phyloP scores from a whole-genome alignment of 2,329 filamentous ascomycete species.

The Chrysoporthe deuterocubensis region DNA sequence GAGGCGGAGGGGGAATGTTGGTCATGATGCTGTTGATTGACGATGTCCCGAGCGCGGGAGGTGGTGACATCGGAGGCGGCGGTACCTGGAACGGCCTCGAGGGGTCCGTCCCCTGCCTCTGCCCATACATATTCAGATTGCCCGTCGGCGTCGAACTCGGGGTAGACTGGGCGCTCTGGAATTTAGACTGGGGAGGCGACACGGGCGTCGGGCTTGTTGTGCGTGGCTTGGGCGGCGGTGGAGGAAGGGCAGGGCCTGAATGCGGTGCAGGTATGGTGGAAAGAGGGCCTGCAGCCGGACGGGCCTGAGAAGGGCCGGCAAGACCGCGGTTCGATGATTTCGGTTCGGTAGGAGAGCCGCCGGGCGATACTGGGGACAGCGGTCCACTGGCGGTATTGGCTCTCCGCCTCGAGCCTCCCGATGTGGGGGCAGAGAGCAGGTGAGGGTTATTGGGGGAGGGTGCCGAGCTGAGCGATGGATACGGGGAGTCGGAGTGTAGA shows the following conservation, averaged over 20 bases:
- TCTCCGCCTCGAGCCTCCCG: slow-evolving; percentile 22
- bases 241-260: slow-evolving; percentile 15
- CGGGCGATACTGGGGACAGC: slow-evolving; percentile 25
- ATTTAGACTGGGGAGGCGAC: slow-evolving; percentile 16
- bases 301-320: slow-evolving; percentile 8
- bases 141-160: slow-evolving; percentile 30
- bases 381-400: slow-evolving; percentile 29
- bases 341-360: slow-evolving; percentile 24
- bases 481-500: slow-evolving; percentile 26
- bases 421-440: slow-evolving; percentile 22
- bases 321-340: slow-evolving; percentile 13
- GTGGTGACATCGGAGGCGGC: slow-evolving; percentile 60
- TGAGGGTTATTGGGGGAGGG: slow-evolving; percentile 12
- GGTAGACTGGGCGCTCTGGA: slow-evolving; percentile 16
- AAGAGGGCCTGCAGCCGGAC: slow-evolving; percentile 10
- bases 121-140: slow-evolving; percentile 55
- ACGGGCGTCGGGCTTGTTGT: slow-evolving; percentile 20
- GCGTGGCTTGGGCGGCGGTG: slow-evolving; percentile 19
- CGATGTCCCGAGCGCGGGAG: slow-evolving; percentile 41
- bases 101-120: slow-evolving; percentile 54
- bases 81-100: slow-evolving; percentile 59
- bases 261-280: slow-evolving; percentile 9
- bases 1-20: slow-evolving; percentile 59
- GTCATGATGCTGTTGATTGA: slow-evolving; percentile 52
- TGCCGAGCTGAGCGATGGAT: slow-evolving; percentile 23